Evolutionary conservation across 495 filamentous ascomycete species (phyloP).

Genomic region (Pseudevernia furfuracea): DNA sequence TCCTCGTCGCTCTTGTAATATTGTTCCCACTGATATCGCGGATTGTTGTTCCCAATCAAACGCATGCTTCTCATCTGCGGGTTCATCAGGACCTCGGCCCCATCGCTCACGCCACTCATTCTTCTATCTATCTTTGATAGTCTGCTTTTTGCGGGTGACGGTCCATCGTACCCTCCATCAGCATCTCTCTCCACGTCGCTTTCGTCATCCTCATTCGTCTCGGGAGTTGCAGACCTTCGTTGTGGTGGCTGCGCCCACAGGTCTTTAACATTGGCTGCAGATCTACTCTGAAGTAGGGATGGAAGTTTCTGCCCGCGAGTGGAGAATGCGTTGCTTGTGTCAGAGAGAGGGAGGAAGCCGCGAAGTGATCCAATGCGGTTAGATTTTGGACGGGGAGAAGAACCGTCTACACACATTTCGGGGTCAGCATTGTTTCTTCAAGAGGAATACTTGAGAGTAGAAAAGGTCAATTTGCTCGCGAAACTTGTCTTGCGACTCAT

Average conservation of each 20-base stretch:
- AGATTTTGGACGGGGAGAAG: slow-evolving; percentile 8
- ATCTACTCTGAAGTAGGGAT: slow-evolving; percentile 26
- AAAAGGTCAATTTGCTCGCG: no score
- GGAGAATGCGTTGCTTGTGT: slow-evolving; percentile 23
- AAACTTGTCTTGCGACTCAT: no score
- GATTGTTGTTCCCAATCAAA: slow-evolving; percentile 69
- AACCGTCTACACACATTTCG: no score
- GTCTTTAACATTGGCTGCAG: slow-evolving; percentile 25
- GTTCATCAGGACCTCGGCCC: slow-evolving; percentile 47
- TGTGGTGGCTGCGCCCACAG: slow-evolving; percentile 11
- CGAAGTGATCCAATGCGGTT: slow-evolving; percentile 24
- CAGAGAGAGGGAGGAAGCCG: slow-evolving; percentile 28
- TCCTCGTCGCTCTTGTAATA: slow-evolving; percentile 67
- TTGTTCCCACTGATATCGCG: slow-evolving; percentile 61
- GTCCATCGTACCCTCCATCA: slow-evolving; percentile 11
- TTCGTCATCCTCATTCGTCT: slow-evolving; percentile 21
- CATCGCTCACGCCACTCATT: slow-evolving; percentile 32
- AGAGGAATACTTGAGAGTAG: no score
- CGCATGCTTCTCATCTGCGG: slow-evolving; percentile 69
- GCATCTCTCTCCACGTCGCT: slow-evolving; percentile 20
- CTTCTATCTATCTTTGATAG: slow-evolving; percentile 24
- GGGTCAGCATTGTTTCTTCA: no score
- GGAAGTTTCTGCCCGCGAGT: slow-evolving; percentile 31
- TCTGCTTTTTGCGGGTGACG: slow-evolving; percentile 3
- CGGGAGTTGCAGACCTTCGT: slow-evolving; percentile 18